Evolutionary conservation across 208 protist species (phyloP).

Genomic region (Trypanosoma boissoni): DNA sequence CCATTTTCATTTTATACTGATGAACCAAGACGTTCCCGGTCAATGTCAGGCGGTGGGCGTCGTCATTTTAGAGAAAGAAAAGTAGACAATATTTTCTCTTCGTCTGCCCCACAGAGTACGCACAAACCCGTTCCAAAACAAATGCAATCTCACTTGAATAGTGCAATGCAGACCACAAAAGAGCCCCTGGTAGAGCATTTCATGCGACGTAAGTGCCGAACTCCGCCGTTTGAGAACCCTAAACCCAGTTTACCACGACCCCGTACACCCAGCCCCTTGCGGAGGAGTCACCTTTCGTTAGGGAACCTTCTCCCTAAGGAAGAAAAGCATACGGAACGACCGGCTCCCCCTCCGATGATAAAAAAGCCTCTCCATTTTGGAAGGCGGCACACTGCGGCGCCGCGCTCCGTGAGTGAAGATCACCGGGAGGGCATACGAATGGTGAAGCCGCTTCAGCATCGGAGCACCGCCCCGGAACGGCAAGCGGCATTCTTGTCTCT

Average conservation of each 20-base stretch:
- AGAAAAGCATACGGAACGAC: constrained; percentile 36
- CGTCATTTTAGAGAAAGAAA: constrained; percentile 28
- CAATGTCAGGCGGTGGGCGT: constrained; percentile 22
- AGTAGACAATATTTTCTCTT: background rate
- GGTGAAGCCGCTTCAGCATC: constrained; percentile 56
- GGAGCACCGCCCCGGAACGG: constrained; percentile 40
- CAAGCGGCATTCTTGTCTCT: constrained; percentile 45
- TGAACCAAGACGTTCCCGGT: constrained; percentile 11
- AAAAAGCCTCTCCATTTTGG: constrained; percentile 38
- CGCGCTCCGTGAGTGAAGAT: constrained; percentile 35
- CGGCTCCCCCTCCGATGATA: constrained; percentile 49
- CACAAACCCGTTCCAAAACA: constrained; percentile 5
- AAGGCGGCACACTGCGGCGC: constrained; percentile 44
- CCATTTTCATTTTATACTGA: constrained; percentile 47
- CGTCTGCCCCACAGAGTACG: background rate
- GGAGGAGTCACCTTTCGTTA: constrained; percentile 37
- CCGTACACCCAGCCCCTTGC: constrained; percentile 15
- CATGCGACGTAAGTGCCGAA: constrained; percentile 2
- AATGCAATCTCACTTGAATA: constrained; percentile 6
- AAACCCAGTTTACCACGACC: background rate
- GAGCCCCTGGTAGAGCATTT: background rate
- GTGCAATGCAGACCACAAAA: background rate
- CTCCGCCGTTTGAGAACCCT: constrained; percentile 13
- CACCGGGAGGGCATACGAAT: constrained; percentile 49
- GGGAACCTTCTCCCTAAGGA: constrained; percentile 45